A percentile compares a stretch with the other conserved stretches of the same genome.
Conservation (phyloP, 2,329 filamentous ascomycete genomes). For the Penicillium occitanis region DNA sequence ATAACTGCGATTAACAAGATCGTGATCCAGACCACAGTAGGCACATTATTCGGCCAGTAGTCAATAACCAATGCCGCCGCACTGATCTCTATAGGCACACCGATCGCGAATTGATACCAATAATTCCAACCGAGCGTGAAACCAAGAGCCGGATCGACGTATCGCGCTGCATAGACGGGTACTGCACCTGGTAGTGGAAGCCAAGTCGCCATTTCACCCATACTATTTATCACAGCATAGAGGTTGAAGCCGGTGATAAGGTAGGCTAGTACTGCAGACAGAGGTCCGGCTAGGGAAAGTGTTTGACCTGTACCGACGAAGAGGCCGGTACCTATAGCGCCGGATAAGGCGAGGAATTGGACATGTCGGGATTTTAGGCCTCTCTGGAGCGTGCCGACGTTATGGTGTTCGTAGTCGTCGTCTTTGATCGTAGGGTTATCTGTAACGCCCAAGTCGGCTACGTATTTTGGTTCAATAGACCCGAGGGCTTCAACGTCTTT, state of each 20-base stretch:
- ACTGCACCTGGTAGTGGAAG: constrained; percentile 55
- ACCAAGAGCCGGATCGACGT: constrained; percentile 58
- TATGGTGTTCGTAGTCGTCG: neutral
- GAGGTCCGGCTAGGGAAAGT: constrained; percentile 53
- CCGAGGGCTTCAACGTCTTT: constrained; percentile 12
- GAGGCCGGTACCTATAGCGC: constrained; percentile 58
- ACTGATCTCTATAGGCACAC: constrained; percentile 49
- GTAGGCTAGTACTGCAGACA: constrained; percentile 27
- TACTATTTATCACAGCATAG: constrained; percentile 20
- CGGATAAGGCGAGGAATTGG: constrained; percentile 61
- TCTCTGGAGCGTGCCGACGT: constrained; percentile 16
- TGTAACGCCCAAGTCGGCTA: neutral
- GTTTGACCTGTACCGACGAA: constrained; percentile 56
- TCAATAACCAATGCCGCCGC: constrained; percentile 50
- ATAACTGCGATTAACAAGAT: constrained; percentile 43
- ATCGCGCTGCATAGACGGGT: constrained; percentile 56
- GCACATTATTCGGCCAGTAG: constrained; percentile 38
- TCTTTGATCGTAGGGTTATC: neutral
- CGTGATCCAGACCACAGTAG: constrained; percentile 49
- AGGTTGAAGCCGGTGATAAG: constrained; percentile 16
- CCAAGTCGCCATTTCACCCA: constrained; percentile 60
- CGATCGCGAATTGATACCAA: constrained; percentile 44
- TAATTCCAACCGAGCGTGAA: constrained; percentile 52
- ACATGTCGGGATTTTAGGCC: constrained; percentile 45
- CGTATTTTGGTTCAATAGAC: neutral